Evolutionary conservation across 2,329 filamentous ascomycete genomes (phyloP).

Genomic region (Monosporascus sp.): DNA sequence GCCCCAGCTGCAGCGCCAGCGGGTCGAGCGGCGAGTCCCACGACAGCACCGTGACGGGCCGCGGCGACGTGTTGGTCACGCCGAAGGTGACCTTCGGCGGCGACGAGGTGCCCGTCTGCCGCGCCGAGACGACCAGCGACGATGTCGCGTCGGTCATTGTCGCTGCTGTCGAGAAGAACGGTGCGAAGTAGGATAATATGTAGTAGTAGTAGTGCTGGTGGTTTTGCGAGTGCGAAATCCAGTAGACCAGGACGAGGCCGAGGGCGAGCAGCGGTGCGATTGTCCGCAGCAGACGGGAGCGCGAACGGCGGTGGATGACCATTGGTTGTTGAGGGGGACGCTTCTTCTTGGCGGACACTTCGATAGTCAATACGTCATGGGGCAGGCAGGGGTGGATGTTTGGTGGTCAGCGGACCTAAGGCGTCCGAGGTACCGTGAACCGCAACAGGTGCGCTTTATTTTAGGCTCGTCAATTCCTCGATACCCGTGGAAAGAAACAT

Average conservation of each 20-base stretch:
- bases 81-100: conserved; percentile 30
- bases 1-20: conserved; percentile 34
- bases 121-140: conserved; percentile 22
- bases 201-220: neutral
- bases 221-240: neutral
- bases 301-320: neutral
- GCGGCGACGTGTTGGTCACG: conserved; percentile 34
- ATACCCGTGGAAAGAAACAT: too few relatives aligned
- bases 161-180: too few relatives aligned
- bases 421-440: too few relatives aligned
- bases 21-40: conserved; percentile 43
- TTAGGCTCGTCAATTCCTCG: too few relatives aligned
- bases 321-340: neutral
- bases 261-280: neutral
- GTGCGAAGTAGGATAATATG: neutral
- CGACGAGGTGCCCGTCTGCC: conserved; percentile 15
- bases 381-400: too few relatives aligned
- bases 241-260: neutral
- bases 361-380: neutral
- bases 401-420: too few relatives aligned
- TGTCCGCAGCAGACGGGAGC: neutral
- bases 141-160: conserved; percentile 7
- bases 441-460: too few relatives aligned
- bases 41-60: conserved; percentile 34
- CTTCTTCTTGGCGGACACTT: neutral